phyloP scores from a whole-genome alignment of 2,329 filamentous ascomycete genomes.

The Clarireedia hainanense region DNA sequence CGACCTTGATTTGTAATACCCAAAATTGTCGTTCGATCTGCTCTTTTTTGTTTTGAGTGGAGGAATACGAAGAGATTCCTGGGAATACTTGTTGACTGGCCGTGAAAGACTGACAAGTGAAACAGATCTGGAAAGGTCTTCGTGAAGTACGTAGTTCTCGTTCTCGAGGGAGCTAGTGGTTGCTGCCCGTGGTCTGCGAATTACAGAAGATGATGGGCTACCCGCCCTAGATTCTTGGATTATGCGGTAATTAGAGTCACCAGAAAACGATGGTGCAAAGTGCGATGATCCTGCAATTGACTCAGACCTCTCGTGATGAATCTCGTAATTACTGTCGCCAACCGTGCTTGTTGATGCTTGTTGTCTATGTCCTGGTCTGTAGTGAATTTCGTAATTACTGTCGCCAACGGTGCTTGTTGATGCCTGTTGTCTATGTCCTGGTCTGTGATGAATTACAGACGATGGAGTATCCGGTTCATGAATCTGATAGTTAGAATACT shows the following conservation, averaged over 20 bases:
- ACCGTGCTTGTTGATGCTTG: slow-evolving; percentile 7
- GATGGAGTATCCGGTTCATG: slow-evolving; percentile 7
- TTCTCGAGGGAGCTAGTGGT: slow-evolving; percentile 18
- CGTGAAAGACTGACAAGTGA: slow-evolving; percentile 29
- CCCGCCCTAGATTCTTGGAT: slow-evolving; percentile 40
- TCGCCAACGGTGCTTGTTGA: slow-evolving; percentile 7
- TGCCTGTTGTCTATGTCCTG: slow-evolving; percentile 2
- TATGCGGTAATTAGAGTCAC: slow-evolving; percentile 41
- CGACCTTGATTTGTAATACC: slow-evolving; percentile 42
- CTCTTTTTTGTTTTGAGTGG: slow-evolving; percentile 43
- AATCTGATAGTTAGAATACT: slow-evolving; percentile 8
- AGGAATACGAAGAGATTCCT: slow-evolving; percentile 51
- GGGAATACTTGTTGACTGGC: slow-evolving; percentile 40
- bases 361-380: neutral
- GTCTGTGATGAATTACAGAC: slow-evolving; percentile 1
- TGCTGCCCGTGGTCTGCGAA: slow-evolving; percentile 25
- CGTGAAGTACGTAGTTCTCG: slow-evolving; percentile 47
- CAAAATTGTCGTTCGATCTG: slow-evolving; percentile 41
- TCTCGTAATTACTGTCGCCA: slow-evolving; percentile 5
- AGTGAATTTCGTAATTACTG: slow-evolving; percentile 3
- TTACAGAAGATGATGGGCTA: slow-evolving; percentile 26
- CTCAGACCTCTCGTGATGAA: neutral
- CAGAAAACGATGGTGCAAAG: slow-evolving; percentile 14
- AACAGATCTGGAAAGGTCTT: slow-evolving; percentile 34
- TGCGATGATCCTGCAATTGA: slow-evolving; percentile 3